Base-by-base conservation (phyloP, 306 rosid species). In the Sesbania bispinosa region DNA sequence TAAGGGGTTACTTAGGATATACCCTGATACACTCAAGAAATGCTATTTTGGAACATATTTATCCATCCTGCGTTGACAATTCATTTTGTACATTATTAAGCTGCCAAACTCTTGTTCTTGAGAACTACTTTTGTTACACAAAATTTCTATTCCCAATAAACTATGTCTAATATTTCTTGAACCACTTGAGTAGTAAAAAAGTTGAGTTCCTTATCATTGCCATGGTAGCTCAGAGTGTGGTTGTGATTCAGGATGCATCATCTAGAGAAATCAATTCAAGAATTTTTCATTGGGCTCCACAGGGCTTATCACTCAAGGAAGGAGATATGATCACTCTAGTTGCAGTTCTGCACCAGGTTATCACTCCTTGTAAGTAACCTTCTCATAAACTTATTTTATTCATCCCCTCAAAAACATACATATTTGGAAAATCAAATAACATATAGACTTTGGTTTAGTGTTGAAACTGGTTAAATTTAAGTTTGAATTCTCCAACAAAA, bases 221-320 rank as follows among this genome's bases (percentile, higher is more conserved):
- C 6, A 80, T 84, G 78, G 90, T 26, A 41, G 63, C 19, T 0
- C 80, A 88, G 69, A 86, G 77, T 42, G 89, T 89, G 42, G 85
- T 88, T 68, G 88, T 88, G 82, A 85, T 92, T 67, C 82, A 85
- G 43, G 98, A 90, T 70, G 87, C 87, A 46, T 71, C 87, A 46
- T 71, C 81, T 1, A 82, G 69, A 67, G 85, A 88, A 36, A 63
- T 86, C 33, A 79, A 85, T 66, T 39, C 67, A 46, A 82, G 33
- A 27, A 68, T 80, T 55, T 82, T 88, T 53, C 20, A 36, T 51
- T 80, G 89, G 87, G 81, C 91, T 48, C 63, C 76, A 52, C 36
- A 72, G 7, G 79, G 81, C 68, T 86, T 82, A 47, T 76, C 82
- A 41, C 85, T 88, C 1, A 59, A 62, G 70, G 50, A 71, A 4